phyloP scores from a whole-genome alignment of 208 protist genomes.

The Trichomonas tenax region DNA sequence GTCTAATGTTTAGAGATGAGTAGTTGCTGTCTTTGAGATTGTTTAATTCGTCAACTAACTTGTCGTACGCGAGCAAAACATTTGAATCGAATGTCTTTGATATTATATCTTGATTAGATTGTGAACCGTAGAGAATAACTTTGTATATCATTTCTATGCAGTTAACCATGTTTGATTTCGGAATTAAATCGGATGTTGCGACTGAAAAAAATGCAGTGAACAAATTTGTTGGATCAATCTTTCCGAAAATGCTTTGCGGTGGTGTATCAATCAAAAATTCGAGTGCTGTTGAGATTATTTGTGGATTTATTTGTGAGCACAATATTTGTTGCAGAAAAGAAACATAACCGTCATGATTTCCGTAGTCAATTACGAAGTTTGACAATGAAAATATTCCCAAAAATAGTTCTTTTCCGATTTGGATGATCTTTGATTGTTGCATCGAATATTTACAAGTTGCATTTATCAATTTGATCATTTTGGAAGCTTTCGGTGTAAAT shows the following conservation, averaged over 20 bases:
- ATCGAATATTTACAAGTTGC: neutral
- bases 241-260: neutral
- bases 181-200: neutral
- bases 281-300: neutral
- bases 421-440: neutral
- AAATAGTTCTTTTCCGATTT: neutral
- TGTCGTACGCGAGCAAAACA: neutral
- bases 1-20: neutral
- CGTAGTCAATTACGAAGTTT: neutral
- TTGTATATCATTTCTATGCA: neutral
- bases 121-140: neutral
- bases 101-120: neutral
- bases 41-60: neutral
- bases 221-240: neutral
- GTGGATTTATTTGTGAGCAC: neutral
- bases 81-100: neutral
- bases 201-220: neutral
- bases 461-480: neutral
- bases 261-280: neutral
- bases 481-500: neutral
- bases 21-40: neutral
- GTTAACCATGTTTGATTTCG: neutral
- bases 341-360: neutral
- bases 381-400: neutral
- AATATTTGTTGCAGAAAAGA: neutral